Evolutionary conservation across 768 basidiomycete species (phyloP).

Genomic region (Gautieria morchelliformis): DNA sequence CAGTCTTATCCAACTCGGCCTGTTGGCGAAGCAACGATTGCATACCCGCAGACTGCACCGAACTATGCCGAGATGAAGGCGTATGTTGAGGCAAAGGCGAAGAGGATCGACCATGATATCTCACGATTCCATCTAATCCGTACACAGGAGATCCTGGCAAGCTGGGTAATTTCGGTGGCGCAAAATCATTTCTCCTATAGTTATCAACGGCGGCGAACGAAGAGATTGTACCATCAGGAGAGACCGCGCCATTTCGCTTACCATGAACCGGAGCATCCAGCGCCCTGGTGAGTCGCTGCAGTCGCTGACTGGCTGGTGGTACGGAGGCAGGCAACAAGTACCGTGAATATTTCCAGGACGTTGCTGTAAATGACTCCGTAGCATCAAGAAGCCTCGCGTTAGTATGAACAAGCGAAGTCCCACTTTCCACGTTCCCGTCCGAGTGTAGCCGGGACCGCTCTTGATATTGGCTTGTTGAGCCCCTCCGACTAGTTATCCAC

Average conservation of each 20-base stretch:
- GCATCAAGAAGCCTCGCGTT: slow-evolving; percentile 5
- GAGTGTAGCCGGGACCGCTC: slow-evolving; percentile 25
- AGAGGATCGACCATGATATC: slow-evolving; percentile 5
- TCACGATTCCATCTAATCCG: slow-evolving; percentile 31
- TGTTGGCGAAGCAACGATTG: slow-evolving; percentile 38
- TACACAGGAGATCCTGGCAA: slow-evolving; percentile 34
- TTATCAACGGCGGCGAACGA: slow-evolving; percentile 11
- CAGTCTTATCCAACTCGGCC: slow-evolving; percentile 28
- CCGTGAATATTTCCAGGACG: slow-evolving; percentile 12
- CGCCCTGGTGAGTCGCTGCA: neutral
- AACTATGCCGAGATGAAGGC: neutral
- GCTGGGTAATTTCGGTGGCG: neutral
- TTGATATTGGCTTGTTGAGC: slow-evolving; percentile 20
- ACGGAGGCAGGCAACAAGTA: slow-evolving; percentile 10
- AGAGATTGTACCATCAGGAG: slow-evolving; percentile 11
- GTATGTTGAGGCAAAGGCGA: no score
- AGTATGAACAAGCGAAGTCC: slow-evolving; percentile 10
- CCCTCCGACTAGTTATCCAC: slow-evolving; percentile 27
- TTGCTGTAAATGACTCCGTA: slow-evolving; percentile 1
- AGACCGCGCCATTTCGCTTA: slow-evolving; percentile 9
- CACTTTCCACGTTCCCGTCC: slow-evolving; percentile 23
- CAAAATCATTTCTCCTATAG: slow-evolving; percentile 2
- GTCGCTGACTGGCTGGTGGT: neutral
- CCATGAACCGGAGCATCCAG: slow-evolving; percentile 3
- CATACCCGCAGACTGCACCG: slow-evolving; percentile 5